phyloP scores from a whole-genome alignment of 495 filamentous ascomycete species.

The Neurospora sp. region DNA sequence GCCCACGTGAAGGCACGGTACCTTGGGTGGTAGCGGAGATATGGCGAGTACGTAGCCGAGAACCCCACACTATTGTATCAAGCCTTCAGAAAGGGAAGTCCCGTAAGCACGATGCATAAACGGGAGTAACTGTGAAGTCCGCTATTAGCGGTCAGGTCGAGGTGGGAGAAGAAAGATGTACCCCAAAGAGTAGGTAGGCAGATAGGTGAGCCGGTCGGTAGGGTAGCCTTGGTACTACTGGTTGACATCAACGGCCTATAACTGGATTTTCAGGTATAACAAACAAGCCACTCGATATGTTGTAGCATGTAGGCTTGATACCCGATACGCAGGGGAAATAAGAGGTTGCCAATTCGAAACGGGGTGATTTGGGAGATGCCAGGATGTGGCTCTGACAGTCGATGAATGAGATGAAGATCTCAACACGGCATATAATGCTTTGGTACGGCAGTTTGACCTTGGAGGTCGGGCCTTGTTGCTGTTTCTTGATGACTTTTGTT shows the following conservation, averaged over 20 bases:
- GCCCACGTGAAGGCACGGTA: background rate
- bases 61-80: background rate
- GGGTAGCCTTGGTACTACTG: background rate
- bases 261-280: background rate
- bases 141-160: background rate
- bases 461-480: background rate
- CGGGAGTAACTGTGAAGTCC: background rate
- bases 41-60: background rate
- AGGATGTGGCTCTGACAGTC: conserved; percentile 1
- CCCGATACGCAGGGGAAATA: background rate
- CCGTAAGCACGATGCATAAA: background rate
- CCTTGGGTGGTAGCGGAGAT: background rate
- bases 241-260: background rate
- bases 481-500: background rate
- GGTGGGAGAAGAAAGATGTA: background rate
- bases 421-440: conserved; percentile 13
- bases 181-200: background rate
- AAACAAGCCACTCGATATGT: background rate
- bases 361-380: background rate
- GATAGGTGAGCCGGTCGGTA: background rate
- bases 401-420: conserved; percentile 10
- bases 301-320: background rate
- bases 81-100: background rate
- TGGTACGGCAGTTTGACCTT: conserved; percentile 9
- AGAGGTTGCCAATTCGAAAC: background rate